Percentiles rank a stretch among this genome's conserved stretches.
Conservation (phyloP, 2,329 filamentous ascomycete genomes). For the Pseudocercospora vitis region DNA sequence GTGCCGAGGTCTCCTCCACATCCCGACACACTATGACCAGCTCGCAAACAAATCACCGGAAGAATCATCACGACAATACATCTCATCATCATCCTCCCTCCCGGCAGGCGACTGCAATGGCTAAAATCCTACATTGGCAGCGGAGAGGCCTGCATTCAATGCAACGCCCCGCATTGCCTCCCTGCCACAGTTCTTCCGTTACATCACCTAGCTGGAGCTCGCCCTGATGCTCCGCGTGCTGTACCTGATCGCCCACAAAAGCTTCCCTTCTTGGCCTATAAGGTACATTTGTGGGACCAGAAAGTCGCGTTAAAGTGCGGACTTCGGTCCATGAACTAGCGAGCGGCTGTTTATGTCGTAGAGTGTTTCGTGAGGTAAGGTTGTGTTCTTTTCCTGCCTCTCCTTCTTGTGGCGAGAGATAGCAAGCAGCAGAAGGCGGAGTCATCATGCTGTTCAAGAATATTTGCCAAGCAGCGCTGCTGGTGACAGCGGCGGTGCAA, state of each 20-base stretch:
- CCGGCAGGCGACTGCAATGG: not conserved
- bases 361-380: not conserved
- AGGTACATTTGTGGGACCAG: not conserved
- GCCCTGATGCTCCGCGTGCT: conserved; percentile 7
- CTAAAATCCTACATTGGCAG: conserved; percentile 12
- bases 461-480: conserved; percentile 29
- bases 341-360: conserved; percentile 12
- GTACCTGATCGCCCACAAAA: conserved; percentile 24
- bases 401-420: not conserved
- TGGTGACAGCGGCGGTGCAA: conserved; percentile 27
- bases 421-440: not conserved
- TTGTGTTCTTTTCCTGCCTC: not conserved
- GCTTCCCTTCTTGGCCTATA: conserved; percentile 15
- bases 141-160: conserved; percentile 17
- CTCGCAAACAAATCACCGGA: not conserved
- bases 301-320: conserved; percentile 6
- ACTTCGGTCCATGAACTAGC: conserved; percentile 15
- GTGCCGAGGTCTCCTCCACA: not conserved
- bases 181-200: conserved; percentile 18
- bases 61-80: conserved; percentile 4
- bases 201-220: conserved; percentile 18
- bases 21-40: not conserved
- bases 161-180: conserved; percentile 1
- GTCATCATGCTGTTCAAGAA: conserved; percentile 29
- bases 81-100: not conserved